Base-by-base conservation (phyloP, 345 rosid species). In the Syzygium aromaticum region DNA sequence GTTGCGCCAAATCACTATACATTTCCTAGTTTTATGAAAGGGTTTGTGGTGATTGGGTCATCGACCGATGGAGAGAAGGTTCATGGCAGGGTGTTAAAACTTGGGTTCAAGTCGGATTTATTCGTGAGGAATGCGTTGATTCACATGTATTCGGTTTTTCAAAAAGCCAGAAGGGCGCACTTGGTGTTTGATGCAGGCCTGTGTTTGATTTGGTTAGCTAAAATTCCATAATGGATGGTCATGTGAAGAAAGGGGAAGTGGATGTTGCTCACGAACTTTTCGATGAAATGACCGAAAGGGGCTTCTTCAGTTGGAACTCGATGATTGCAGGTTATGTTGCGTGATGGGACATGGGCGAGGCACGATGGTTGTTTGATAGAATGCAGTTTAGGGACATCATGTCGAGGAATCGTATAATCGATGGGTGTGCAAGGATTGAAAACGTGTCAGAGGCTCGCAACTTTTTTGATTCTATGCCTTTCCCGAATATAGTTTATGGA, bases 391-490 rank as follows among this genome's bases (percentile, higher is more conserved):
- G 90, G 91, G 92, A 89, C 86, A 87, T 92, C 4, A 92, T 88
- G 49, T 92, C 93, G 2, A 91, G 94, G 94, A 92, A 89, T 85
- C 88, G 94, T 49, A 91, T 95, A 94, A 94, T 93, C 86, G 94
- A 92, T 88, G 96, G 98, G 77, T 94, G 92, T 86, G 94, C 94
- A 51, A 89, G 86, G 92, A 92, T 91, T 30, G 96, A 73, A 53
- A 86, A 89, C 82, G 87, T 87, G 53, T 52, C 57, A 15, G 63
- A 87, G 87, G 93, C 93, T 54, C 84, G 87, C 13, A 73, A 64
- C 77, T 46, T 86, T 40, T 86, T 90, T 46, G 17, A 91, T 63
- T 30, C 57, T 38, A 90, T 90, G 93, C 88, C 90, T 78, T 40
- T 33, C 8, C 87, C 67, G 57, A 91, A 91, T 73, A 84, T 89